These are phyloP conservation scores for Leishmania lainsoni DNA, from an alignment of 208 protist genomes.

Conservation along the genomic window DNA sequence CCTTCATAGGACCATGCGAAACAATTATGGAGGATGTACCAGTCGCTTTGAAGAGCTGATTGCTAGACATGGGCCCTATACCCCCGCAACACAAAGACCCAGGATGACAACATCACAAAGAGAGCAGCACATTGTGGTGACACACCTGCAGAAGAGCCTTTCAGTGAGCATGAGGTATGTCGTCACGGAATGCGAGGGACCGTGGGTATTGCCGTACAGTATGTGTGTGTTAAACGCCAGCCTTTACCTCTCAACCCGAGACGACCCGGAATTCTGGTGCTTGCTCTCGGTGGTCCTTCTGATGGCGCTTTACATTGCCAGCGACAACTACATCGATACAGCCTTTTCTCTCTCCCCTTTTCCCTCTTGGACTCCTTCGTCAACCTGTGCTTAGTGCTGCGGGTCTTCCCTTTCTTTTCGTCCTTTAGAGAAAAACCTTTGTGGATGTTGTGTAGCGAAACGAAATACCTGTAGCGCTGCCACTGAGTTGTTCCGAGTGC, in stretches of 20 bases:
- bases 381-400: neutral
- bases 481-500: neutral
- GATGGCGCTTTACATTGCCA: neutral
- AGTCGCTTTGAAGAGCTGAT: neutral
- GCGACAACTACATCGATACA: neutral
- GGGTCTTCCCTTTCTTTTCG: neutral
- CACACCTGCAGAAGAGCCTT: neutral
- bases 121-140: neutral
- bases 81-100: neutral
- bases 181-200: neutral
- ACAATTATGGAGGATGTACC: neutral
- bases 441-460: neutral
- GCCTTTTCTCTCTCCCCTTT: neutral
- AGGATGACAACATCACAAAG: neutral
- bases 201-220: neutral
- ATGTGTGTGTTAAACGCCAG: neutral
- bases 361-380: neutral
- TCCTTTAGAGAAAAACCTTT: neutral
- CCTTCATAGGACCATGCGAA: neutral
- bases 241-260: neutral
- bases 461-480: neutral
- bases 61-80: too few species aligned
- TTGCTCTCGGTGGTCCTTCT: neutral
- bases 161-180: neutral
- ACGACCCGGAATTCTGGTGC: too few species aligned